Percentiles rank a stretch among this genome's conserved stretches.
phyloP scores from a whole-genome alignment of 2,329 filamentous ascomycete genomes.

The Aspergillus neoniger region DNA sequence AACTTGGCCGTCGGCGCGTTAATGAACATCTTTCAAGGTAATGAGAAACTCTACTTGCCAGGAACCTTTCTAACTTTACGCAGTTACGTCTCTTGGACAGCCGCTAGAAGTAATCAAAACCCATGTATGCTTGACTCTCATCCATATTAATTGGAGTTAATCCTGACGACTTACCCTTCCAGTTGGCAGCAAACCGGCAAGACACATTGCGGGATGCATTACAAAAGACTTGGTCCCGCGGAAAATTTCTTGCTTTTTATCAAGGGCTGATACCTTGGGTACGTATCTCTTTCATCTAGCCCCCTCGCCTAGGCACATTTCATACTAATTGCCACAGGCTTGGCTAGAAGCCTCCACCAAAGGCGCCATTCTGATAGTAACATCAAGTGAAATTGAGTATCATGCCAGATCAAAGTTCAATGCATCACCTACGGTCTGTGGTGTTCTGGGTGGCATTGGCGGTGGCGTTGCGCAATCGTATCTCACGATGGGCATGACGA shows the following conservation, averaged over 20 bases:
- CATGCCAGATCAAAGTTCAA: constrained; percentile 62
- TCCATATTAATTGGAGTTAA: too few relatives aligned
- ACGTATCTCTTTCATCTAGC: background rate
- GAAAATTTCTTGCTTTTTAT: constrained; percentile 3
- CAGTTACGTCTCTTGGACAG: constrained; percentile 5
- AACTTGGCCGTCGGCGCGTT: constrained; percentile 8
- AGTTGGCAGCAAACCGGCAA: constrained; percentile 6
- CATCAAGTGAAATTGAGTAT: constrained; percentile 93
- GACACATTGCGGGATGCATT: constrained; percentile 3
- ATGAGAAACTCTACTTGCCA: too few relatives aligned
- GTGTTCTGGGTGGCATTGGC: constrained; percentile 70
- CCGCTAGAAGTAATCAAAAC: constrained; percentile 11
- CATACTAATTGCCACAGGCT: constrained; percentile 47
- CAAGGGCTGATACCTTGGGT: constrained; percentile 13
- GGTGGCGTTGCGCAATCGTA: constrained; percentile 95
- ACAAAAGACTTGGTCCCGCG: constrained; percentile 7
- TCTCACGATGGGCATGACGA: constrained; percentile 98
- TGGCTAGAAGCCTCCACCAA: constrained; percentile 99
- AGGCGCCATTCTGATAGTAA: constrained; percentile 94
- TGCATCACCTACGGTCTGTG: constrained; percentile 1
- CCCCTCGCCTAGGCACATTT: background rate
- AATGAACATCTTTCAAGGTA: constrained; percentile 11
- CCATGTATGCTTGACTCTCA: background rate
- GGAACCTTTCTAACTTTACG: background rate
- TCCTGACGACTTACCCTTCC: too few relatives aligned